Evolutionary conservation across 164 flowering plant genomes (phyloP).

Genomic region (Vitis amurensis): DNA sequence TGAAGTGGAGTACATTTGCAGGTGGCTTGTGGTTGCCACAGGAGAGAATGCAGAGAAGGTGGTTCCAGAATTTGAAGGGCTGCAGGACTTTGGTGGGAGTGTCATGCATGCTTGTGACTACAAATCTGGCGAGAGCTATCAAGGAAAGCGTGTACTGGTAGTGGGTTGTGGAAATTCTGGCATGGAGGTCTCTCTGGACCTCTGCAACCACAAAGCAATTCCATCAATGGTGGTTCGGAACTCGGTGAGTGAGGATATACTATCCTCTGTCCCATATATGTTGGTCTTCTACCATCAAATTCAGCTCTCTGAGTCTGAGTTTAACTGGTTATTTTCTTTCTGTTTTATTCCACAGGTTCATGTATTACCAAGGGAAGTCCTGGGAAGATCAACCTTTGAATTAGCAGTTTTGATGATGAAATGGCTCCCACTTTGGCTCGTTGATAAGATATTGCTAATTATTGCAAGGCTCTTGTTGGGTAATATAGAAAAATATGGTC

Average conservation of each 20-base stretch:
- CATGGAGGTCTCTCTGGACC: constrained; percentile 80
- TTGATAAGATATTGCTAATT: constrained; percentile 57
- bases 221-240: constrained; percentile 71
- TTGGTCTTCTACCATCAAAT: too few species aligned
- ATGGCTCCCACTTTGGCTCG: constrained; percentile 67
- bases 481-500: constrained; percentile 55
- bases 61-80: constrained; percentile 62
- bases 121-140: constrained; percentile 52
- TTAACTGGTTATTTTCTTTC: not conserved
- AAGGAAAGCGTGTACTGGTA: constrained; percentile 58
- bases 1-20: constrained; percentile 63
- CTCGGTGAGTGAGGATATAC: constrained; percentile 47
- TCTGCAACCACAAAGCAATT: constrained; percentile 63
- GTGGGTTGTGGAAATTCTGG: constrained; percentile 91
- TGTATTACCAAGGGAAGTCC: constrained; percentile 74
- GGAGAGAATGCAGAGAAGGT: constrained; percentile 80
- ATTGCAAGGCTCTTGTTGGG: constrained; percentile 62
- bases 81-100: constrained; percentile 48
- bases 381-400: constrained; percentile 69
- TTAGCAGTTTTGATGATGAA: constrained; percentile 49
- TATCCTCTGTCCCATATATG: too few species aligned
- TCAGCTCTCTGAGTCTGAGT: not conserved
- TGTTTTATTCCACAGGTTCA: constrained; percentile 54
- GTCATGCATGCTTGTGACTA: constrained; percentile 61
- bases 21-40: constrained; percentile 84